Base-by-base conservation (phyloP, 768 basidiomycete species). In the Suillus americanus region DNA sequence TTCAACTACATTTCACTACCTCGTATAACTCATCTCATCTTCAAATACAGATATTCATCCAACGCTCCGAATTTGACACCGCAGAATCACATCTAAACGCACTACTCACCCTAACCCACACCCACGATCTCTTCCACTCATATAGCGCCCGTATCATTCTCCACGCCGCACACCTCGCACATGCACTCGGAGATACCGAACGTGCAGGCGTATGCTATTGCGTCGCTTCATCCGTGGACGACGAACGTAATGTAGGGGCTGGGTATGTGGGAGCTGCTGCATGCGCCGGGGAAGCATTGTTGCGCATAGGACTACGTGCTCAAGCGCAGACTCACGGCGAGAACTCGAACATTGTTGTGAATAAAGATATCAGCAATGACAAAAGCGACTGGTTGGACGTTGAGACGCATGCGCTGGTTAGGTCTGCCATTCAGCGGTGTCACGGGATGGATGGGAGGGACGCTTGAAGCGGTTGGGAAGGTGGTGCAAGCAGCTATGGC, bases 91-190 rank as follows among this genome's bases (percentile, higher is more conserved):
- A 80, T 28, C 79, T 89, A 1, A 71, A 79, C 62, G 69, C 74
- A 1, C 74, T 90, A 3, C 85, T 89, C 48, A 84, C 90, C 2
- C 87, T 89, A 68, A 81, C 86, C 5, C 86, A 89, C 10, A 86
- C 84, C 0, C 73, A 83, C 61, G 71, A 74, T n/a, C n/a, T n/a
- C n/a, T n/a, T n/a, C n/a, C n/a, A n/a, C n/a, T n/a, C n/a, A n/a
- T n/a, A n/a, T n/a, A n/a, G n/a, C n/a, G n/a, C 23, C 75, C 85
- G 89, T 4, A 85, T 92, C 13, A 82, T 88, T 5, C 79, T 93
- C 8, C 83, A 88, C 64, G 85, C 89, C 2, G 51, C 51, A 33
- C 51, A 53, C 75, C 85, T 5, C 85, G 86, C 1, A 79, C 51
- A 53, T 5, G 51, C 30, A 53, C 51, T 53, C 10, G 43, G 38